A percentile compares a stretch with the other conserved stretches of the same genome.
Conservation (phyloP, 2,329 filamentous ascomycete genomes). For the Pseudopithomyces maydicus region DNA sequence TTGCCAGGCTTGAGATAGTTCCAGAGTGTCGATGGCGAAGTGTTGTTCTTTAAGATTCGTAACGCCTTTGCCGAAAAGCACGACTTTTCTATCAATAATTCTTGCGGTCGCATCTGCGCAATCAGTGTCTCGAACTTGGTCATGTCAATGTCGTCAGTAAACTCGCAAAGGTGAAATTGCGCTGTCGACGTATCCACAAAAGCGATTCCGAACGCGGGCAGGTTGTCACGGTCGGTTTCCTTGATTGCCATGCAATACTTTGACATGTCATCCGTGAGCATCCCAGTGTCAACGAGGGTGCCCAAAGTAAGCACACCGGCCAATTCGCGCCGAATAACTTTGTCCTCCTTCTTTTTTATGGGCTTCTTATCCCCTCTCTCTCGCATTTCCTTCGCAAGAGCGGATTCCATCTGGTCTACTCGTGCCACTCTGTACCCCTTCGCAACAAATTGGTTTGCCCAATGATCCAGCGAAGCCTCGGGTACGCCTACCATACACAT, state of each 20-base stretch:
- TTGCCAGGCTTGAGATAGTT: slow-evolving; percentile 84
- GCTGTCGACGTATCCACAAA: slow-evolving; percentile 97
- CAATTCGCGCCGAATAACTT: slow-evolving; percentile 89
- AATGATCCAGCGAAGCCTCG: slow-evolving; percentile 91
- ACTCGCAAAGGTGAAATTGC: slow-evolving; percentile 91
- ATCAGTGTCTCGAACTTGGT: slow-evolving; percentile 98
- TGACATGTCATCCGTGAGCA: slow-evolving; percentile 98
- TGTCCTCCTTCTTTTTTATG: slow-evolving; percentile 72
- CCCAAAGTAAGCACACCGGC: slow-evolving; percentile 89
- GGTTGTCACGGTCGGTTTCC: slow-evolving; percentile 66
- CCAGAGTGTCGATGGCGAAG: slow-evolving; percentile 90
- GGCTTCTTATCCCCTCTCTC: slow-evolving; percentile 70
- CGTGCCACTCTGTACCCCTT: slow-evolving; percentile 97
- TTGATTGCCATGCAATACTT: slow-evolving; percentile 97
- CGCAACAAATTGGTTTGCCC: slow-evolving; percentile 97
- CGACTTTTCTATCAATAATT: slow-evolving; percentile 84
- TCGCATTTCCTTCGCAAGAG: slow-evolving; percentile 97
- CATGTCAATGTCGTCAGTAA: slow-evolving; percentile 87
- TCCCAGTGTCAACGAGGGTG: slow-evolving; percentile 91
- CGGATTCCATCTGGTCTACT: slow-evolving; percentile 96
- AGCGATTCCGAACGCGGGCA: slow-evolving; percentile 85
- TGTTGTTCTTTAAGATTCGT: slow-evolving; percentile 95
- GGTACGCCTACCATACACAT: slow-evolving; percentile 99
- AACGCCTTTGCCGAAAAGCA: slow-evolving; percentile 85
- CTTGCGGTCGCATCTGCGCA: slow-evolving; percentile 86